Evolutionary conservation across 108 stramenopile genomes (phyloP).

Genomic region (Phaeodactylum tricornutum): DNA sequence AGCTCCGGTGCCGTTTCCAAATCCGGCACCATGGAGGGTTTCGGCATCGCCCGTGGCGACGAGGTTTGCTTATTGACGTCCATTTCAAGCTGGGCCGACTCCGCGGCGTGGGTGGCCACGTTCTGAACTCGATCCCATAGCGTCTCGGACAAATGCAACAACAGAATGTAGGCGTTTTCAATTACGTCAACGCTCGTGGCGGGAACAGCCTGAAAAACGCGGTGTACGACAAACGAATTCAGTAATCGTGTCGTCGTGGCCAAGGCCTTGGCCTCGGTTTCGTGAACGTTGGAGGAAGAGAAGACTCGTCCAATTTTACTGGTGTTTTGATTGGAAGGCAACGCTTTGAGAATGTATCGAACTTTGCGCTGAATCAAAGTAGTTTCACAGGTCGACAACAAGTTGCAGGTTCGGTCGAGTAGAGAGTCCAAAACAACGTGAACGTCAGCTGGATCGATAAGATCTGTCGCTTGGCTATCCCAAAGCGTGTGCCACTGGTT

Average conservation of each 20-base stretch:
- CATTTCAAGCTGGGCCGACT: slow-evolving; percentile 37
- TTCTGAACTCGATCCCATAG: slow-evolving; percentile 56
- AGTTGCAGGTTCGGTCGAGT: slow-evolving; percentile 21
- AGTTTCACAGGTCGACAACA: slow-evolving; percentile 21
- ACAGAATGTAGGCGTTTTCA: slow-evolving; percentile 23
- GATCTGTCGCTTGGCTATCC: slow-evolving; percentile 12
- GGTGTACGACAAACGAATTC: slow-evolving; percentile 12
- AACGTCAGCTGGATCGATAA: slow-evolving; percentile 50
- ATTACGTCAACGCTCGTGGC: not conserved
- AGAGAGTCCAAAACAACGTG: slow-evolving; percentile 26
- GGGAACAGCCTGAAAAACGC: slow-evolving; percentile 13
- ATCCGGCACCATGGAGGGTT: slow-evolving; percentile 15
- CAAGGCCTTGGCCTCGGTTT: slow-evolving; percentile 8
- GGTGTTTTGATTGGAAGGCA: slow-evolving; percentile 4
- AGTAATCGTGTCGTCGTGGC: slow-evolving; percentile 24
- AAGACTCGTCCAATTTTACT: slow-evolving; percentile 4
- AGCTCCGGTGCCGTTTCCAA: slow-evolving; percentile 16
- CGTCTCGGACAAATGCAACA: slow-evolving; percentile 36
- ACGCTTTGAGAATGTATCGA: slow-evolving; percentile 16
- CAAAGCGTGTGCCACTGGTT: slow-evolving; percentile 29
- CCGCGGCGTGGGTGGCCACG: slow-evolving; percentile 42
- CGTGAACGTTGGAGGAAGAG: slow-evolving; percentile 1
- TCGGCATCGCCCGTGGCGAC: slow-evolving; percentile 1
- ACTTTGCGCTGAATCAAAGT: slow-evolving; percentile 40
- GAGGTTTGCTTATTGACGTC: slow-evolving; percentile 48